Evolutionary conservation across 2,329 filamentous ascomycete genomes (phyloP).

Genomic region (Trichoderma harzianum): DNA sequence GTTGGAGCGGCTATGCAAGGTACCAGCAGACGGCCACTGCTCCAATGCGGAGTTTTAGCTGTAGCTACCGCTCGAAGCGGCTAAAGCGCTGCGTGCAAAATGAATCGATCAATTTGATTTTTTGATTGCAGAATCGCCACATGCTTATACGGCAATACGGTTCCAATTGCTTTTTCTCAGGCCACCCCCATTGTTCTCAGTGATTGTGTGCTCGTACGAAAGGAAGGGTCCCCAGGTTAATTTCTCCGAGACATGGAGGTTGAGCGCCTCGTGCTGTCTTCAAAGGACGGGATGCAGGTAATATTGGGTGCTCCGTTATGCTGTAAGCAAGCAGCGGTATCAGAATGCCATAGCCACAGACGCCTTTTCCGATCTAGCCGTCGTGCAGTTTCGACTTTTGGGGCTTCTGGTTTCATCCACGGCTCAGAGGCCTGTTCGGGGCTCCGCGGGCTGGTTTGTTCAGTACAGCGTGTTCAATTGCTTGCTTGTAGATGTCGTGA

Average conservation of each 20-base stretch:
- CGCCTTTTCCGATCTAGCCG: neutral
- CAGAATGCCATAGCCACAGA: neutral
- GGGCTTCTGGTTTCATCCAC: neutral
- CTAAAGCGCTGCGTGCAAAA: neutral
- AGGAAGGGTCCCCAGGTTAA: neutral
- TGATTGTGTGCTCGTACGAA: neutral
- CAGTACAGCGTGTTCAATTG: neutral
- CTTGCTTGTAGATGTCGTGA: neutral
- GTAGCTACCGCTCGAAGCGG: neutral
- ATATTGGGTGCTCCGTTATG: neutral
- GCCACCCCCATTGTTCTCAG: neutral
- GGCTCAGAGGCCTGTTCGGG: neutral
- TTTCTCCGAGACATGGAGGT: neutral
- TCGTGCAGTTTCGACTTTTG: neutral
- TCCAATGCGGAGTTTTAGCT: conserved; percentile 1
- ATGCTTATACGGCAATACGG: neutral
- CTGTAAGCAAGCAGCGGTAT: neutral
- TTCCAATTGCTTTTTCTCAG: neutral
- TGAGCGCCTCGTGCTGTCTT: neutral
- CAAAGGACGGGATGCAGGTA: neutral
- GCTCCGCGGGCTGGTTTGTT: neutral
- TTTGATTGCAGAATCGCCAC: neutral
- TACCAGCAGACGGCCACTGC: neutral
- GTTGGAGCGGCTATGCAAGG: conserved; percentile 15
- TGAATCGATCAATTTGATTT: neutral